A percentile compares a stretch with the other conserved stretches of the same genome.
phyloP scores from a whole-genome alignment of 345 rosid genomes.

The Lepidium sativum region DNA sequence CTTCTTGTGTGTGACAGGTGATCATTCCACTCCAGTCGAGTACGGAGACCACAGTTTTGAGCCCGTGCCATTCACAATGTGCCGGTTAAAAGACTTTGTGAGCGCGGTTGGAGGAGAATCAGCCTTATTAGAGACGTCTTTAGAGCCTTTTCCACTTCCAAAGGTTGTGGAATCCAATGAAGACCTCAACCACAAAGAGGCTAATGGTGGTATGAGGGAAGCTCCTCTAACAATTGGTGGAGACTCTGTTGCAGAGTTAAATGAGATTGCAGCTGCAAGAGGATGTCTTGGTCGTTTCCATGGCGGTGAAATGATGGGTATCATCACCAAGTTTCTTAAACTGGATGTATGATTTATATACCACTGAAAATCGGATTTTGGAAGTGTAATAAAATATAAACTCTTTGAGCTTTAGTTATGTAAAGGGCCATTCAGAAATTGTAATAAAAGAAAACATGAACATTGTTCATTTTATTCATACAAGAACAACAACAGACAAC shows the following conservation, averaged over 20 bases:
- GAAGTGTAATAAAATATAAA: constrained; percentile 9
- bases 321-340: constrained; percentile 25
- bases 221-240: constrained; percentile 34
- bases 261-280: constrained; percentile 78
- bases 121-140: constrained; percentile 40
- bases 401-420: background rate
- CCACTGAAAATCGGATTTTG: background rate
- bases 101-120: constrained; percentile 69
- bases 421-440: too few relatives aligned
- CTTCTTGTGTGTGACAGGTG: constrained; percentile 78
- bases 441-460: background rate
- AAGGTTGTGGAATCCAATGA: constrained; percentile 36
- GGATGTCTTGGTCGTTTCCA: constrained; percentile 94
- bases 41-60: constrained; percentile 97
- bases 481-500: background rate
- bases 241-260: constrained; percentile 67
- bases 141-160: constrained; percentile 86
- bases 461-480: background rate
- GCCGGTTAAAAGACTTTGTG: constrained; percentile 66
- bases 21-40: constrained; percentile 94
- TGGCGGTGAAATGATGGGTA: constrained; percentile 45
- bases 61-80: constrained; percentile 75
- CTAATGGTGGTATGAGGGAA: background rate
- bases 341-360: background rate
- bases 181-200: background rate